Percentiles rank a stretch among this genome's conserved stretches.
phyloP scores from a whole-genome alignment of 2,329 filamentous ascomycete genomes.

The Hypomyces rosellus region DNA sequence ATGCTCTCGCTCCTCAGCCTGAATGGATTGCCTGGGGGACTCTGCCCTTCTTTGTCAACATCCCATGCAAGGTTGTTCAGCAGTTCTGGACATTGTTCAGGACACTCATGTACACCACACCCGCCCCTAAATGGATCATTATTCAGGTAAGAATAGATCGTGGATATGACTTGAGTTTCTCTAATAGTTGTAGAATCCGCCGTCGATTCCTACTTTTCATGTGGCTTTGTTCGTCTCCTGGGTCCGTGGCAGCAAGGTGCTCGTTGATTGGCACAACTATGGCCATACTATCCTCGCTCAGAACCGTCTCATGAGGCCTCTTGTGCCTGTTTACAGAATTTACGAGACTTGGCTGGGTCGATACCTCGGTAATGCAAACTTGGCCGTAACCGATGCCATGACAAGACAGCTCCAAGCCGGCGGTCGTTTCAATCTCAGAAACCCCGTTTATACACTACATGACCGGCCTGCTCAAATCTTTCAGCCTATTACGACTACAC shows the following conservation, averaged over 20 bases:
- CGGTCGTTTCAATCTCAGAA: constrained; percentile 57
- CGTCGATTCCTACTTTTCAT: constrained; percentile 84
- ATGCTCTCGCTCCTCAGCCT: constrained; percentile 64
- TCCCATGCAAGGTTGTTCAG: constrained; percentile 79
- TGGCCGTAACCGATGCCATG: constrained; percentile 91
- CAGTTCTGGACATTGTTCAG: constrained; percentile 68
- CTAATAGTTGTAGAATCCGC: constrained; percentile 62
- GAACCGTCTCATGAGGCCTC: constrained; percentile 56
- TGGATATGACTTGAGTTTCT: background rate
- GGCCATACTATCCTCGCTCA: constrained; percentile 84
- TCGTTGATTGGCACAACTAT: constrained; percentile 99
- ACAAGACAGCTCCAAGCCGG: constrained; percentile 56
- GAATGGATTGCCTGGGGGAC: constrained; percentile 59
- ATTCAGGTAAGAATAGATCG: constrained; percentile 53
- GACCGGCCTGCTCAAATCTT: constrained; percentile 83
- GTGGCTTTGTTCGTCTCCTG: constrained; percentile 67
- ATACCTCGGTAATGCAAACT: constrained; percentile 62
- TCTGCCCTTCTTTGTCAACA: constrained; percentile 69
- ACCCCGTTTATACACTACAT: constrained; percentile 66
- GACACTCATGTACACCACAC: constrained; percentile 66
- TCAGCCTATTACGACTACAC: constrained; percentile 52
- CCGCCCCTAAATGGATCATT: constrained; percentile 76
- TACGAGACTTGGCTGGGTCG: constrained; percentile 73
- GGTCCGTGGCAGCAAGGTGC: constrained; percentile 70
- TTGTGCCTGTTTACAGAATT: constrained; percentile 68